Evolutionary conservation across 768 basidiomycete species (phyloP).

Genomic region (Daedaleopsis sinensis): DNA sequence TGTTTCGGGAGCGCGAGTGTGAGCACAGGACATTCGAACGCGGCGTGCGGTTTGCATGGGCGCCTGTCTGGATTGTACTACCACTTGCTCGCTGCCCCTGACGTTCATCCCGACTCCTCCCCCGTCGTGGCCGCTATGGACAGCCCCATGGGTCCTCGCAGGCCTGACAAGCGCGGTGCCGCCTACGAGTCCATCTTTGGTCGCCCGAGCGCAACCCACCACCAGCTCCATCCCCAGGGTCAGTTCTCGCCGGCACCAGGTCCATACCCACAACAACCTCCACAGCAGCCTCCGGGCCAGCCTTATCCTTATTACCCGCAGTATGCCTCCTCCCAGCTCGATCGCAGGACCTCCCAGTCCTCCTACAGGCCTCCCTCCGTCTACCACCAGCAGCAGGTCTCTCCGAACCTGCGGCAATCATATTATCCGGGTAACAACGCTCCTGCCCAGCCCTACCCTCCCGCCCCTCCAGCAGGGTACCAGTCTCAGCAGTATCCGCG

Average conservation of each 20-base stretch:
- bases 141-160: slow-evolving; percentile 60
- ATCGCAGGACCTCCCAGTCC: slow-evolving; percentile 51
- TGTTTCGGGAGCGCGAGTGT: neutral
- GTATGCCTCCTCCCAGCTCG: slow-evolving; percentile 35
- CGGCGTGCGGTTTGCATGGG: slow-evolving; percentile 14
- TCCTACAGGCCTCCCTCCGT: slow-evolving; percentile 40
- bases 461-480: slow-evolving; percentile 24
- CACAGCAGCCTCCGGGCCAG: slow-evolving; percentile 29
- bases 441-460: slow-evolving; percentile 28
- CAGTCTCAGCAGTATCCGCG: slow-evolving; percentile 27
- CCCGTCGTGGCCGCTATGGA: slow-evolving; percentile 42
- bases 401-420: slow-evolving; percentile 37
- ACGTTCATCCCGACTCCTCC: slow-evolving; percentile 8
- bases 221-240: slow-evolving; percentile 36
- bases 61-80: slow-evolving; percentile 13
- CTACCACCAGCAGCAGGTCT: slow-evolving; percentile 25
- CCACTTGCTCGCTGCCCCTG: slow-evolving; percentile 18
- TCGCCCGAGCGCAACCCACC: slow-evolving; percentile 63
- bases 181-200: slow-evolving; percentile 92
- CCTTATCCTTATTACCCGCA: slow-evolving; percentile 30
- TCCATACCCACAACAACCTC: slow-evolving; percentile 27
- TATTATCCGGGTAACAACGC: slow-evolving; percentile 38
- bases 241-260: slow-evolving; percentile 35
- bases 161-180: slow-evolving; percentile 71
- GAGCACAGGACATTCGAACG: neutral